Evolutionary conservation across 345 rosid genomes (phyloP), one percentile per base, ranked within the genome.

Genomic region (Mangifera indica): DNA sequence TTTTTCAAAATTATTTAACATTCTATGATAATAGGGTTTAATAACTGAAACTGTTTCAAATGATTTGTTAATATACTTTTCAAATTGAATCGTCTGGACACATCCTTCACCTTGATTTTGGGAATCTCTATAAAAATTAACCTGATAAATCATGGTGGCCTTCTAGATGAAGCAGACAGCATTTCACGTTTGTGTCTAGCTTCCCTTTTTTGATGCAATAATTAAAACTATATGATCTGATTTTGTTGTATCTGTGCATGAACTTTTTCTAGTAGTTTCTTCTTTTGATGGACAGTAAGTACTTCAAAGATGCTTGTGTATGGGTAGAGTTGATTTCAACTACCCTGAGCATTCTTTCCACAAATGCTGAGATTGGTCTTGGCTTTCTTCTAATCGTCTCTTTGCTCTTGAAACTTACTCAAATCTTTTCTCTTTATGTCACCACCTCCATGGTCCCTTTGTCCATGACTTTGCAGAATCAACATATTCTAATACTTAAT

Each of bases 321-420:
- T 93, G 99, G 99, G 96, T 93, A 81, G 98, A 88, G 79, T 91
- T 98, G 14, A 95, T 93, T 79, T 73, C 91, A 66, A 83, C 93
- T 72, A 93, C 96, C 13, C 91, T 96, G 40, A 84, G 81, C 86
- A 91, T 96, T 64, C 86, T 96, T 26, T 88, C 95, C 48, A 93
- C 99, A 7, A 91, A 96, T 76, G 86, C 94, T 62, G 99, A 96
- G 84, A 87, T 95, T 78, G 98, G 91, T 48, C 80, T 93, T 74
- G 99, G 99, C 72, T 83, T 95, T 79, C 89, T 93, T 75, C 79
- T 91, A 34, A 66, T 91, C 0, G 54, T 95, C 65, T 91, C 99
- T 51, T 77, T 95, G 81, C 78, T 95, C 72, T 95, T 97, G 98
- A 91, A 73, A 45, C 94, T 74, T 70, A 12, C 53, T 74, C 22